Evolutionary conservation across 116 monocot genomes (phyloP).

Genomic region (Iris pallida): DNA sequence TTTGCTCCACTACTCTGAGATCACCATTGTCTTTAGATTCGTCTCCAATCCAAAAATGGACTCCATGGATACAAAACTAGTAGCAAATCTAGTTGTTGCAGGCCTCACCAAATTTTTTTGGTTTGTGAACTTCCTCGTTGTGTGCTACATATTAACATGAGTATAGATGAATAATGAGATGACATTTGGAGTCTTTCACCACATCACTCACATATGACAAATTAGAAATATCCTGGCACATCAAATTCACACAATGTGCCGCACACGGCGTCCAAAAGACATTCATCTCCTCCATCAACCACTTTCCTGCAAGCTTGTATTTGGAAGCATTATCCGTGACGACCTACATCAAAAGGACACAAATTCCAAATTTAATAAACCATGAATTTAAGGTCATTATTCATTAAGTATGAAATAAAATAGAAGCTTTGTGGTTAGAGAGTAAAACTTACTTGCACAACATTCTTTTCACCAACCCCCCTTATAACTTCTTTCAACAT

Average conservation of each 20-base stretch:
- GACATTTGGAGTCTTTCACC: neutral
- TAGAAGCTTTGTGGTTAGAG: neutral
- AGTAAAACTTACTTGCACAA: constrained; percentile 2
- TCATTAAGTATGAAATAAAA: neutral
- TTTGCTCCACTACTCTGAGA: neutral
- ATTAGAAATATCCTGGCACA: too few species aligned
- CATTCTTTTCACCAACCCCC: neutral
- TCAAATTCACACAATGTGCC: too few species aligned
- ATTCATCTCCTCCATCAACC: neutral
- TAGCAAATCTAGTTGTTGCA: neutral
- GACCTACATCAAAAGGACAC: neutral
- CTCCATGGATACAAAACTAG: neutral
- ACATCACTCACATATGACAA: too few species aligned
- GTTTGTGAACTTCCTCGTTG: constrained; percentile 1
- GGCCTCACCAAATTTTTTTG: neutral
- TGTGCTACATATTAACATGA: neutral
- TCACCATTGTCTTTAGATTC: neutral
- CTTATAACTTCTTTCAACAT: neutral
- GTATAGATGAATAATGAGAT: neutral
- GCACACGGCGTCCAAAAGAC: neutral
- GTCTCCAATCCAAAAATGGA: neutral
- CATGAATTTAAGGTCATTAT: too few species aligned
- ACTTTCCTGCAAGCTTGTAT: neutral
- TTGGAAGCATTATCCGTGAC: neutral
- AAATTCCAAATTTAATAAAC: neutral